phyloP scores from a whole-genome alignment of 2,329 filamentous ascomycete genomes.

The Malbranchea cinnamomea region DNA sequence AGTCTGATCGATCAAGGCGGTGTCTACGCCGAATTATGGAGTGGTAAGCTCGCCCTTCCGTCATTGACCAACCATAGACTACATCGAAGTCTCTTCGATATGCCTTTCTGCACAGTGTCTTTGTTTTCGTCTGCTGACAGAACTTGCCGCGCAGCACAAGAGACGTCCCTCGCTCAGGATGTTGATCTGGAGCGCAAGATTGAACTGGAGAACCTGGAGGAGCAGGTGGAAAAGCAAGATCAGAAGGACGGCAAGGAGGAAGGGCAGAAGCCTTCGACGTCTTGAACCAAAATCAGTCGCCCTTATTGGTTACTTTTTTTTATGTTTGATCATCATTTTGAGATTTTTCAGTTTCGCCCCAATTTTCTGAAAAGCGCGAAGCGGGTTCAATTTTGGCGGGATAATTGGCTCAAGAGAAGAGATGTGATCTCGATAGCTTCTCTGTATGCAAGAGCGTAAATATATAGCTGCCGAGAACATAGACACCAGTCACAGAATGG shows the following conservation, averaged over 20 bases:
- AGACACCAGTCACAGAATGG: no score
- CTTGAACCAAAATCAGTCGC: no score
- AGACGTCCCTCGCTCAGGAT: slow-evolving; percentile 36
- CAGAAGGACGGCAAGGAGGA: slow-evolving; percentile 2
- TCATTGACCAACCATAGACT: slow-evolving; percentile 1
- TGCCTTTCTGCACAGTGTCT: slow-evolving; percentile 1
- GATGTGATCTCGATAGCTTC: no score
- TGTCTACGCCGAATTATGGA: slow-evolving; percentile 83
- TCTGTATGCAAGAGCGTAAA: no score
- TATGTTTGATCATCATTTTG: background rate
- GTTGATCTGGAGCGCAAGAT: slow-evolving; percentile 27
- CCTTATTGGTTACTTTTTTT: no score
- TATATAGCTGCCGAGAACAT: no score
- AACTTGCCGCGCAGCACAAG: slow-evolving; percentile 37
- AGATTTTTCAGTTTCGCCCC: no score
- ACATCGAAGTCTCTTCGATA: slow-evolving; percentile 2
- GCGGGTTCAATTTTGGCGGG: no score
- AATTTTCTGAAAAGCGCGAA: no score
- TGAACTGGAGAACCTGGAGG: slow-evolving; percentile 20
- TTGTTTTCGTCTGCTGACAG: background rate
- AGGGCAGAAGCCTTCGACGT: background rate
- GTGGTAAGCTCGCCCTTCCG: slow-evolving; percentile 43
- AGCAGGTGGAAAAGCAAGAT: slow-evolving; percentile 10
- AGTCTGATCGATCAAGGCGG: slow-evolving; percentile 65
- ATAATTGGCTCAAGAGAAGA: no score